phyloP scores from a whole-genome alignment of 2,329 filamentous ascomycete species.

The Talaromyces islandicus region DNA sequence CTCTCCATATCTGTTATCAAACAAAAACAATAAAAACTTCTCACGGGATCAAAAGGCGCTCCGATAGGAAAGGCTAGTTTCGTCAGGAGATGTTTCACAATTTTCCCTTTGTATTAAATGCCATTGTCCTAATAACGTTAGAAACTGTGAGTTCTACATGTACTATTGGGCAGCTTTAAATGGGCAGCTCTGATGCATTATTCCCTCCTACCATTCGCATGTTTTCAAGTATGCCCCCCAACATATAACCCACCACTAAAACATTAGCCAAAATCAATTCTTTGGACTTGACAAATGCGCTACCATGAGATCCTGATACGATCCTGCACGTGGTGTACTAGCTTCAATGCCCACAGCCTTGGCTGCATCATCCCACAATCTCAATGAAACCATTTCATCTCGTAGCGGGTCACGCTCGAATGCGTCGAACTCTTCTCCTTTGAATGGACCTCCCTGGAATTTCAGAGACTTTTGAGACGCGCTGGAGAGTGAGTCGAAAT shows the following conservation, averaged over 20 bases:
- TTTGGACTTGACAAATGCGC: constrained; percentile 15
- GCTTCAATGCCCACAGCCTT: constrained; percentile 25
- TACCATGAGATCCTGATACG: constrained; percentile 22
- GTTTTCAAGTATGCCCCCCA: background rate
- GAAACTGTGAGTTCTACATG: background rate
- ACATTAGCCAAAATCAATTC: background rate
- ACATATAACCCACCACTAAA: background rate
- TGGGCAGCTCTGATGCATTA: too few species aligned
- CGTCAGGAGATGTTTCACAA: too few species aligned
- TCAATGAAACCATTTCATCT: constrained; percentile 30
- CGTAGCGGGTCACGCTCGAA: constrained; percentile 28
- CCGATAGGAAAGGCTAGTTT: background rate
- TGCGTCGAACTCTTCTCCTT: constrained; percentile 20
- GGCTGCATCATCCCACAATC: constrained; percentile 34
- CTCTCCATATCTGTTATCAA: background rate
- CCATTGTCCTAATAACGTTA: background rate
- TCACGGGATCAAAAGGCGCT: background rate
- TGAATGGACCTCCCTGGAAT: constrained; percentile 34
- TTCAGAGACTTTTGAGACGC: constrained; percentile 33
- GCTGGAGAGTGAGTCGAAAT: constrained; percentile 29
- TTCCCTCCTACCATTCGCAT: too few species aligned
- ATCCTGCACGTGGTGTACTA: constrained; percentile 20
- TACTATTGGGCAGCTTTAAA: background rate
- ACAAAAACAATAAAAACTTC: background rate
- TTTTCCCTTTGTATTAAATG: background rate